Percentiles rank a stretch among this genome's conserved stretches.
Evolutionary conservation across 2,329 filamentous ascomycete genomes (phyloP).

Genomic region (Bipolaris gigantea): DNA sequence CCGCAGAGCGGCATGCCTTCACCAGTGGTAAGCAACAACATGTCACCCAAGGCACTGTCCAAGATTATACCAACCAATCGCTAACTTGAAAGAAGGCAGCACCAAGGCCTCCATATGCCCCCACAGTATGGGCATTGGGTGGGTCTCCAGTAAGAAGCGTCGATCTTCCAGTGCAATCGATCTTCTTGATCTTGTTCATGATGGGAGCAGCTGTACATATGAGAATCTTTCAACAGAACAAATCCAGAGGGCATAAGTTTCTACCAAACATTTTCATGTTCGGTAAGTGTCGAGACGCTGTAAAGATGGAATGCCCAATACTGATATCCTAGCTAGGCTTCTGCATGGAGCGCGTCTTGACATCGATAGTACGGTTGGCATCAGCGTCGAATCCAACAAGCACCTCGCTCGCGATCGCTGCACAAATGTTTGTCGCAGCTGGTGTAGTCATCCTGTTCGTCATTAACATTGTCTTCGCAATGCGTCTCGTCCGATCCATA

Average conservation of each 20-base stretch:
- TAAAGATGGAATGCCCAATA: too few relatives aligned
- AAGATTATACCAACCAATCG: neutral
- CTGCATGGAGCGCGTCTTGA: constrained; percentile 49
- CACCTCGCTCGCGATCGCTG: constrained; percentile 56
- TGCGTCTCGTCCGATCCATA: constrained; percentile 72
- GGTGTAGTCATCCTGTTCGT: constrained; percentile 76
- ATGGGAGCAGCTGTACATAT: constrained; percentile 46
- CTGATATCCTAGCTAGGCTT: constrained; percentile 36
- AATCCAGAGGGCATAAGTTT: constrained; percentile 46
- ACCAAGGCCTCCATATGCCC: constrained; percentile 35
- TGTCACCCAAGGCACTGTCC: neutral
- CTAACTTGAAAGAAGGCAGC: constrained; percentile 20
- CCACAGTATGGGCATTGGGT: constrained; percentile 40
- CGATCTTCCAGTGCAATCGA: constrained; percentile 47
- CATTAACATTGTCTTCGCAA: constrained; percentile 75
- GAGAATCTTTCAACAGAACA: constrained; percentile 47
- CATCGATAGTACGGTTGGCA: constrained; percentile 44
- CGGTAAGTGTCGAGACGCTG: constrained; percentile 24
- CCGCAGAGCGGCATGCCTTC: constrained; percentile 17
- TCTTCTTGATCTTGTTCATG: constrained; percentile 50
- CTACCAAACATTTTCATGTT: constrained; percentile 47
- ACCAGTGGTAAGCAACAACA: constrained; percentile 14
- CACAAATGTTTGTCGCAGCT: constrained; percentile 70
- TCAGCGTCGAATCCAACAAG: constrained; percentile 42
- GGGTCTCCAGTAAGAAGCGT: constrained; percentile 40